Evolutionary conservation across 2,329 filamentous ascomycete genomes (phyloP), one percentile per base, ranked within the genome.

Genomic region (Falciphora oryzae): DNA sequence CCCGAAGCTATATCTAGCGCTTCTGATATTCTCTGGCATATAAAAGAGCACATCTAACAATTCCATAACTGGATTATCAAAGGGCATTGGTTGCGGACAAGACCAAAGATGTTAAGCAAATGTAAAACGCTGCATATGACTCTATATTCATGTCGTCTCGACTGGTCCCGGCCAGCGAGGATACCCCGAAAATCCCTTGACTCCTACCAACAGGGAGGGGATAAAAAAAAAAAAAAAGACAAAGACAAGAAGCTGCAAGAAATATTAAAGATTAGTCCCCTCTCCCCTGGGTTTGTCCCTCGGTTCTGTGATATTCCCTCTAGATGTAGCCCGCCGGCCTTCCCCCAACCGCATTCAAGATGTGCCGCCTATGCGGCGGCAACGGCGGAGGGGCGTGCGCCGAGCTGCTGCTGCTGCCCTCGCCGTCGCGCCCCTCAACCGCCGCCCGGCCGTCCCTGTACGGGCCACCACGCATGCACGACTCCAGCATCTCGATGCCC

Each of bases 401-500:
- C 4, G 35, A 29, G 29, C 38, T 18, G 38, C 38, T 18, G 38
- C 38, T 18, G 38, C 38, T 18, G 38, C 14, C 38, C 16, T 44
- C 38, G 14, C 16, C 14, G 14, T 14, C 5, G 35, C 11, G 16
- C 13, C 35, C 35, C 11, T 14, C 18, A 44, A 16, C 38, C 38
- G 38, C 16, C 1, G 38, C 32, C 11, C 11, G 11, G 32, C 14
- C 32, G 32, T 35, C 32, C 2, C 11, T 11, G 38, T 22, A 16
- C 38, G 3, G 38, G 38, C 44, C 22, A 18, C 32, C 22, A 4
- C 29, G 59, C 6, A 38, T 31, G 59, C 59, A 61, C 22, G 32
- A 38, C 74, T 88, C 84, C 57, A 90, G 76, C 73, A 80, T 79
- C 66, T 85, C 81, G 57, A 90, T 83, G 32, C 85, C 82, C 32